Conservation (phyloP, 495 filamentous ascomycete genomes). For the Neurospora cerealis region DNA sequence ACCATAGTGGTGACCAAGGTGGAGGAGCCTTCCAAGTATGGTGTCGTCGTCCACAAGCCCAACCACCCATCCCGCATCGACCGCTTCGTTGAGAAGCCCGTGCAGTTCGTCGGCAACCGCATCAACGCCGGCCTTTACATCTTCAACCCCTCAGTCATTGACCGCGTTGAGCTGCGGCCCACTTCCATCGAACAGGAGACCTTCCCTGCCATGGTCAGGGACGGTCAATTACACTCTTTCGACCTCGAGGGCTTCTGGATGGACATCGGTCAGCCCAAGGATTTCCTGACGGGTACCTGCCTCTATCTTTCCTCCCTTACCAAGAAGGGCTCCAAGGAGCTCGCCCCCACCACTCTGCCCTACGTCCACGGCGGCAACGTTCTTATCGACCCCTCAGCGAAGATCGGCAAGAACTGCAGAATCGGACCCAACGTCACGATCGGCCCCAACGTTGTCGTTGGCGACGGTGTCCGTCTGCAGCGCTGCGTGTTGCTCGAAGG, state of each 20-base stretch:
- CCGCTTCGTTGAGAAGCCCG: conserved; percentile 98
- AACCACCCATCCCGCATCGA: conserved; percentile 88
- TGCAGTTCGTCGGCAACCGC: conserved; percentile 97
- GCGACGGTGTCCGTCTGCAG: conserved; percentile 91
- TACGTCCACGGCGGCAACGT: conserved; percentile 95
- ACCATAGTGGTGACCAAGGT: conserved; percentile 99
- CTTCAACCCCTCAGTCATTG: conserved; percentile 83
- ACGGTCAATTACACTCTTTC: conserved; percentile 92
- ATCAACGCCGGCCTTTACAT: conserved; percentile 99
- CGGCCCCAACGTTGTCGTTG: conserved; percentile 87
- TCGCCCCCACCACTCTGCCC: conserved; percentile 62
- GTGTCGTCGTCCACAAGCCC: conserved; percentile 97
- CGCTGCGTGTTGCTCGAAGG: conserved; percentile 83
- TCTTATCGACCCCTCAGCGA: conserved; percentile 87
- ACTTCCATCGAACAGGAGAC: conserved; percentile 99
- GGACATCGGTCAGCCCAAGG: conserved; percentile 98
- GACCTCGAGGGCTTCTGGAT: conserved; percentile 99
- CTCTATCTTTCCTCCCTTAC: conserved; percentile 89
- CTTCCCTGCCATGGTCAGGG: conserved; percentile 88
- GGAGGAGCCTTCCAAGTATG: conserved; percentile 98
- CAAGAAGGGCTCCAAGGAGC: conserved; percentile 83
- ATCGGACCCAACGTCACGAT: conserved; percentile 98
- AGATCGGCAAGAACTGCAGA: conserved; percentile 97
- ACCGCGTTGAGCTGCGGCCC: conserved; percentile 89
- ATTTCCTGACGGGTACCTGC: conserved; percentile 94